A percentile compares a stretch with the other conserved stretches of the same genome.
Evolutionary conservation across 306 rosid genomes (phyloP).

Genomic region (Lathyrus oleraceus): DNA sequence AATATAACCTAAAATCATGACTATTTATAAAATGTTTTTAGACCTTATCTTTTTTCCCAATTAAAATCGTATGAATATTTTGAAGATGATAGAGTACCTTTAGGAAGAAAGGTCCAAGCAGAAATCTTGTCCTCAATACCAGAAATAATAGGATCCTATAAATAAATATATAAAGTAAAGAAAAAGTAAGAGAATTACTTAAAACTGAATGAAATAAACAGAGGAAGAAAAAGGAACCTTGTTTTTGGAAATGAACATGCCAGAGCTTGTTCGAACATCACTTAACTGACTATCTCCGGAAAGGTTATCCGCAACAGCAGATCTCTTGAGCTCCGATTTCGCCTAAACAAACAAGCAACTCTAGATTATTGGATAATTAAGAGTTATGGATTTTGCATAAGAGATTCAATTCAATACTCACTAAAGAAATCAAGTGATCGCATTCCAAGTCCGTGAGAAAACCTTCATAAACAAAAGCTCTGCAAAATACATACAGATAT

Average conservation of each 20-base stretch:
- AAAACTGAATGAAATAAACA: background rate
- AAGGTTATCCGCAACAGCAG: slow-evolving; percentile 80
- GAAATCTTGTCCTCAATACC: slow-evolving; percentile 96
- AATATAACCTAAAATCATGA: too few species aligned
- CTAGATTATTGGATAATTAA: background rate
- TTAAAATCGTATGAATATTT: background rate
- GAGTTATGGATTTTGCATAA: background rate
- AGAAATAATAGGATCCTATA: slow-evolving; percentile 85
- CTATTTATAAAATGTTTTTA: too few species aligned
- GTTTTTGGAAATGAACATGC: slow-evolving; percentile 83
- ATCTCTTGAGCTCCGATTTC: slow-evolving; percentile 88
- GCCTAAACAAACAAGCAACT: slow-evolving; percentile 51
- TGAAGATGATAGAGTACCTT: slow-evolving; percentile 54
- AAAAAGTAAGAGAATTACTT: background rate
- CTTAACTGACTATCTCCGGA: slow-evolving; percentile 79
- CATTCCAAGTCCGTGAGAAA: slow-evolving; percentile 88
- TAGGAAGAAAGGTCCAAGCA: slow-evolving; percentile 96
- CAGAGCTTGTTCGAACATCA: slow-evolving; percentile 93
- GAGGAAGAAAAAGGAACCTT: slow-evolving; percentile 52
- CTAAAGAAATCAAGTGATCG: slow-evolving; percentile 88
- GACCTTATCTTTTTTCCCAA: too few species aligned
- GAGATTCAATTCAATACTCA: slow-evolving; percentile 37
- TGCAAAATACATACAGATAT: slow-evolving; percentile 37
- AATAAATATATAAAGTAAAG: background rate
- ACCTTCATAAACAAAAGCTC: slow-evolving; percentile 90